These are phyloP conservation scores for Umbellularia californica DNA, from an alignment of 164 flowering plant species.

Conservation along the genomic window DNA sequence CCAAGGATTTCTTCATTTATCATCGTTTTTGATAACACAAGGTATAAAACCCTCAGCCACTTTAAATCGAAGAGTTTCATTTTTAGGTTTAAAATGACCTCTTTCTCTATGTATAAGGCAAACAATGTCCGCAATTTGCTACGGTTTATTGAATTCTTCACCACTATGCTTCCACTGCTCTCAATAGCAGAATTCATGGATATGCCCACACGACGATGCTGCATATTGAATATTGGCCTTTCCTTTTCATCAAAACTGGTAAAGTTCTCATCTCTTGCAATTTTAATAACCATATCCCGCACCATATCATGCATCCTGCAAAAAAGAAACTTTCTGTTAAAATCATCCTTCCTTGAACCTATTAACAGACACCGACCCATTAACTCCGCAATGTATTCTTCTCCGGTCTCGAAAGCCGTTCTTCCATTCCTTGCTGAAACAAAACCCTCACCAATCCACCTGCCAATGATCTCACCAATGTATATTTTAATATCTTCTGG, in stretches of 20 bases:
- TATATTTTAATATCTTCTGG: conserved; percentile 2
- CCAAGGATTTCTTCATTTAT: neutral
- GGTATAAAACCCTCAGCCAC: neutral
- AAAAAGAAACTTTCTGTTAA: neutral
- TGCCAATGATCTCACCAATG: neutral
- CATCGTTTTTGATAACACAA: neutral
- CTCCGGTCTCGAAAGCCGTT: neutral
- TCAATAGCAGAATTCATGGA: neutral
- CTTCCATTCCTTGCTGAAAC: neutral
- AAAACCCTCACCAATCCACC: conserved; percentile 8
- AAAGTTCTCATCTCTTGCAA: neutral
- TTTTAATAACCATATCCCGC: neutral
- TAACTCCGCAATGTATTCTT: neutral
- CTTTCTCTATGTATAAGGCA: neutral
- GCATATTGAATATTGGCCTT: neutral
- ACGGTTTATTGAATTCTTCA: neutral
- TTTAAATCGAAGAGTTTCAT: neutral
- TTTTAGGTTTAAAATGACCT: neutral
- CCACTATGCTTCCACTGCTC: neutral
- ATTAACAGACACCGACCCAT: neutral
- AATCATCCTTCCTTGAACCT: no score
- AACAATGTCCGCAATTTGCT: neutral
- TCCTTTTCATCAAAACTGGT: neutral
- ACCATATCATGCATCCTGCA: neutral
- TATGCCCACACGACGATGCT: neutral